These are phyloP conservation scores for Forsythia suspensa DNA, from an alignment of 257 asterid species.

Conservation along the genomic window DNA sequence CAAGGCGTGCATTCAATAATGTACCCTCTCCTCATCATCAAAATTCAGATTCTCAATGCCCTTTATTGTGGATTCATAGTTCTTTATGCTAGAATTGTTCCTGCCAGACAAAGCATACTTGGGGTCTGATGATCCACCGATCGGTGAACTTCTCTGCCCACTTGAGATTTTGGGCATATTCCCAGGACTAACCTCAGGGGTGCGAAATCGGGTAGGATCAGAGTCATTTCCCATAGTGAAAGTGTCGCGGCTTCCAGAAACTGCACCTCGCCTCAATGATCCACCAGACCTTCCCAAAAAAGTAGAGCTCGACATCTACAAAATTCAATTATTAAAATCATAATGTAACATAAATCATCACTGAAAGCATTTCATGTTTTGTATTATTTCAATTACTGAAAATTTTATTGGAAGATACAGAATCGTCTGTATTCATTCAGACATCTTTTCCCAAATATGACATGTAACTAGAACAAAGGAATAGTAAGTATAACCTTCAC, in stretches of 20 bases:
- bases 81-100: slow-evolving; percentile 47
- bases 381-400: not conserved
- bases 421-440: not conserved
- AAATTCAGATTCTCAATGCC: slow-evolving; percentile 71
- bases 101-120: slow-evolving; percentile 59
- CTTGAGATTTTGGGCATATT: slow-evolving; percentile 51
- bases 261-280: slow-evolving; percentile 63
- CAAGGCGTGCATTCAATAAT: slow-evolving; percentile 20
- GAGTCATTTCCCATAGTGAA: slow-evolving; percentile 60
- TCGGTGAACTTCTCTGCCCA: slow-evolving; percentile 63
- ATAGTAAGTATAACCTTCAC: not conserved
- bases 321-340: slow-evolving; percentile 1
- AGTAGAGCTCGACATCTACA: slow-evolving; percentile 77
- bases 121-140: slow-evolving; percentile 67
- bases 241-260: slow-evolving; percentile 67
- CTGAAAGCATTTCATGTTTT: not conserved
- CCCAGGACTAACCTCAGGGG: slow-evolving; percentile 77
- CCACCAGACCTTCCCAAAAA: slow-evolving; percentile 84
- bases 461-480: not conserved
- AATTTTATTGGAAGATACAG: not conserved
- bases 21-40: slow-evolving; percentile 61
- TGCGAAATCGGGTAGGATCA: slow-evolving; percentile 64
- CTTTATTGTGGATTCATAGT: slow-evolving; percentile 63
- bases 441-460: not conserved
- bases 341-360: slow-evolving; percentile 7